phyloP scores from a whole-genome alignment of 768 basidiomycete genomes.

The Tulasnella sp. region DNA sequence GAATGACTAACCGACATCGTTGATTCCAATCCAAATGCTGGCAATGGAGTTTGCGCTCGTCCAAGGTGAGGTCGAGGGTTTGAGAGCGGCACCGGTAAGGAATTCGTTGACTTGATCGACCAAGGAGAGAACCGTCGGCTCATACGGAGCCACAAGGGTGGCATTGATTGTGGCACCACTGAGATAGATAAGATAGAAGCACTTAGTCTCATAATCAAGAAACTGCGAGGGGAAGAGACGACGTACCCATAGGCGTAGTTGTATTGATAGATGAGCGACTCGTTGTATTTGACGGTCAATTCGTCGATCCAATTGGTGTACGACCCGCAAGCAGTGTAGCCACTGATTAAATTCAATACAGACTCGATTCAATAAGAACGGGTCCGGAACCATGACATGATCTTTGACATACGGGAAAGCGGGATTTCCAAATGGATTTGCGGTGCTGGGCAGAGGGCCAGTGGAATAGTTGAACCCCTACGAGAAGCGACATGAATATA shows the following conservation, averaged over 20 bases:
- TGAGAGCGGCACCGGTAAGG: constrained; percentile 35
- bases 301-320: constrained; percentile 52
- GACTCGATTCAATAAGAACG: not conserved
- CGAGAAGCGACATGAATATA: too few species aligned
- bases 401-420: not conserved
- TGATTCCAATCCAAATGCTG: constrained; percentile 63
- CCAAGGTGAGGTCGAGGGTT: constrained; percentile 47
- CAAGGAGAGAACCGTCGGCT: constrained; percentile 28
- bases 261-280: constrained; percentile 45
- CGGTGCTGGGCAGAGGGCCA: constrained; percentile 41
- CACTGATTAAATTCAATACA: constrained; percentile 26
- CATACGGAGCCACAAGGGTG: constrained; percentile 10
- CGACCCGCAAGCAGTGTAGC: constrained; percentile 38
- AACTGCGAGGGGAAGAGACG: constrained; percentile 43
- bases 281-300: constrained; percentile 43
- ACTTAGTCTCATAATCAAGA: constrained; percentile 34
- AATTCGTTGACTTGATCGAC: constrained; percentile 56
- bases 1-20: constrained; percentile 40
- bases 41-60: constrained; percentile 47
- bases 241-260: constrained; percentile 48
- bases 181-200: constrained; percentile 31
- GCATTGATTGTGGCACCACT: constrained; percentile 14
- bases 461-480: not conserved
- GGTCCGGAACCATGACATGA: not conserved
- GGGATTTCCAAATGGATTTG: constrained; percentile 12